Base-by-base conservation (phyloP, 306 rosid genomes). In the Vigna trinervia region DNA sequence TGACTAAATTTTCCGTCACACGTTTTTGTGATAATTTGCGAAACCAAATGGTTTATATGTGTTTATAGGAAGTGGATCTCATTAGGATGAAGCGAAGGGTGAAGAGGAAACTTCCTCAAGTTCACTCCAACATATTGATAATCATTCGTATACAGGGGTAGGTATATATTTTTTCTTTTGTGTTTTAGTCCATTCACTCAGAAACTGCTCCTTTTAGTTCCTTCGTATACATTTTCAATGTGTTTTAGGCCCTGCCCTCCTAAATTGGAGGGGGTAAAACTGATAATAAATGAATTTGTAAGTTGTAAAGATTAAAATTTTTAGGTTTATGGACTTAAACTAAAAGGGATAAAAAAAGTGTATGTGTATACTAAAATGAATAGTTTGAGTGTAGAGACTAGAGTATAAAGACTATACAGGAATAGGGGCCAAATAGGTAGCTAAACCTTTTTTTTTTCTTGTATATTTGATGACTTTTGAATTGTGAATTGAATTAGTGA, bases 141-240 rank as follows among this genome's bases (percentile, higher is more conserved):
- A 73, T 94, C 46, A 65, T 92, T 63, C 92, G 95, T 76, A 86
- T 94, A 51, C 88, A 90, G 47, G 97, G 98, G 98, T 82, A n/a
- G 2, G 41, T 59, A 5, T 1, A 41, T 5, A 43, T 43, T 43
- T 43, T 10, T 2, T 41, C 28, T 26, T 26, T 26, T 26, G 28
- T 1, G 36, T 32, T 34, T 43, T 43, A 10, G 48, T 43, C 4
- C 4, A 43, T 43, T 2, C 14, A 10, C 48, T 43, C 48, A 9
- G 12, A 7, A 43, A 43, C 13, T 11, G 13, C 14, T 10, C 14
- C 5, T 2, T 45, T 45, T 1, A 11, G 14, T 3, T 12, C 5
- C 5, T 45, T 10, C 3, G 0, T 12, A 11, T 45, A 3, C 50
- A 0, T 12, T 45, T 3, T 45, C 5, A 45, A 45, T 45, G 14